phyloP scores from a whole-genome alignment of 2,329 filamentous ascomycete genomes.

The Neurospora sp. region DNA sequence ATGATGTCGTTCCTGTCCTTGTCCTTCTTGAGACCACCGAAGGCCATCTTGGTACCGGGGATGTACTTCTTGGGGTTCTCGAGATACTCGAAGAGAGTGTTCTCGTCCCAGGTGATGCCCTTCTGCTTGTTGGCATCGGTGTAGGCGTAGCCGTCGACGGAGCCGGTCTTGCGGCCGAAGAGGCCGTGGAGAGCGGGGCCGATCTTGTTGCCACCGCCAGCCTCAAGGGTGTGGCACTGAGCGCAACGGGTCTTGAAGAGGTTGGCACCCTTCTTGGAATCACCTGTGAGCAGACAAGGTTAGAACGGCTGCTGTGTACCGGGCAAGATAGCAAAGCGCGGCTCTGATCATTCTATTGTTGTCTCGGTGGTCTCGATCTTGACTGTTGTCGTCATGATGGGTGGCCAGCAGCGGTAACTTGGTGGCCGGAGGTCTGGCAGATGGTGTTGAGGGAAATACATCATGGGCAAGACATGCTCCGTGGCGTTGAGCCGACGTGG shows the following conservation, averaged over 20 bases:
- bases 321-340: background rate
- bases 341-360: background rate
- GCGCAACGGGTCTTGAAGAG: slow-evolving; percentile 99
- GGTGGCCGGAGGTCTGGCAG: background rate
- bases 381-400: background rate
- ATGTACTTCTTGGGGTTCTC: slow-evolving; percentile 99
- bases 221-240: slow-evolving; percentile 95
- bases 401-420: background rate
- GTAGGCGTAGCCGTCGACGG: slow-evolving; percentile 89
- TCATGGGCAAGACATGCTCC: background rate
- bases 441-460: background rate
- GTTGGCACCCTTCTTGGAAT: slow-evolving; percentile 91
- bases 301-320: slow-evolving; percentile 1
- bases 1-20: slow-evolving; percentile 99
- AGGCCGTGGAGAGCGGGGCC: slow-evolving; percentile 95
- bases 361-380: background rate
- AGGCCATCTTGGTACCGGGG: slow-evolving; percentile 99
- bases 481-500: background rate
- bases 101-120: slow-evolving; percentile 79
- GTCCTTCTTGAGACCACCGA: slow-evolving; percentile 98
- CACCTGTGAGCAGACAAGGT: slow-evolving; percentile 47
- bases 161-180: slow-evolving; percentile 90
- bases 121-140: slow-evolving; percentile 99
- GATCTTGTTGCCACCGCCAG: slow-evolving; percentile 90
- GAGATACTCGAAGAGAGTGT: slow-evolving; percentile 90